A percentile compares a stretch with the other conserved stretches of the same genome.
These are phyloP conservation scores for Fragaria vesca DNA, from an alignment of 306 rosid species.

Conservation along the genomic window DNA sequence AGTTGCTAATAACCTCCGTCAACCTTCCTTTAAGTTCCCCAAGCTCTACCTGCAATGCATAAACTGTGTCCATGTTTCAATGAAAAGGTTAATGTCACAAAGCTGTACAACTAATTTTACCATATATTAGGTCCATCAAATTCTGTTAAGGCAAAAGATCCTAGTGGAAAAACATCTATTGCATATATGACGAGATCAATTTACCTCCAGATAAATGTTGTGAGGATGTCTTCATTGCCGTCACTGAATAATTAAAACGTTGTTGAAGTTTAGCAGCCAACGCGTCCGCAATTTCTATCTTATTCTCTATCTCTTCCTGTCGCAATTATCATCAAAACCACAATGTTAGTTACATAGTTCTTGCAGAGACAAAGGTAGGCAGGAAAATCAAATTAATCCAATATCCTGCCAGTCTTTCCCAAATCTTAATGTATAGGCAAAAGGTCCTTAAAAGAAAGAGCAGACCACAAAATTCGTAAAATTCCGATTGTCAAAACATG, in stretches of 20 bases:
- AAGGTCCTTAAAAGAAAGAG: neutral
- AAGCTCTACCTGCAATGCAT: slow-evolving; percentile 79
- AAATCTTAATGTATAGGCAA: neutral
- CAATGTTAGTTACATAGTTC: neutral
- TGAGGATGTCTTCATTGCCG: slow-evolving; percentile 78
- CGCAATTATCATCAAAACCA: slow-evolving; percentile 20
- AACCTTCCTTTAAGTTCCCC: slow-evolving; percentile 95
- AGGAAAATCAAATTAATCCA: neutral
- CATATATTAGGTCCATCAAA: neutral
- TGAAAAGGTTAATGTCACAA: slow-evolving; percentile 14
- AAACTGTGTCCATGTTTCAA: slow-evolving; percentile 49
- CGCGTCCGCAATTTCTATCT: slow-evolving; percentile 83
- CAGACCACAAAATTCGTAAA: neutral
- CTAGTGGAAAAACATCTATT: neutral
- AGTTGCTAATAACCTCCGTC: slow-evolving; percentile 85
- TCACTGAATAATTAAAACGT: slow-evolving; percentile 72
- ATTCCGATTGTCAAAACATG: neutral
- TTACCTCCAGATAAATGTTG: slow-evolving; percentile 90
- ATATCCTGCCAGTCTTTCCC: neutral
- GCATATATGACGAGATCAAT: neutral
- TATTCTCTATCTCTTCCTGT: slow-evolving; percentile 89
- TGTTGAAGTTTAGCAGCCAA: slow-evolving; percentile 78
- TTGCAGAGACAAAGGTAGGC: neutral
- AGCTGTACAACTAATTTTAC: neutral
- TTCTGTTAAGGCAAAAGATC: neutral